Conservation (phyloP, 1,139 yeast genomes). For the Yamadazyma blattariae region DNA sequence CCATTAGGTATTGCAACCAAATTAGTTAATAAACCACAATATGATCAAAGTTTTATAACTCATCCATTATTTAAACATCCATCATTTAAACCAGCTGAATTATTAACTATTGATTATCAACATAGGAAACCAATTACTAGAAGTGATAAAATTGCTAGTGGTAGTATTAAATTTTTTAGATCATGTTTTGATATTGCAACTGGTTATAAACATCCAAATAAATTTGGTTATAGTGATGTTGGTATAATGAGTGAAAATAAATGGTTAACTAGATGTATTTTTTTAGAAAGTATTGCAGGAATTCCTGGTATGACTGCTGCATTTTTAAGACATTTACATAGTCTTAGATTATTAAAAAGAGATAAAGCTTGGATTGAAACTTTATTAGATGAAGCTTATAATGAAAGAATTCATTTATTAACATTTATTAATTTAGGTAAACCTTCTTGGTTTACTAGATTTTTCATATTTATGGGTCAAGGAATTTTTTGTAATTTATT, state of each 20-base stretch:
- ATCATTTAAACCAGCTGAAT: conserved; percentile 40
- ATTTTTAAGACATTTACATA: conserved; percentile 62
- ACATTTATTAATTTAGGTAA: conserved; percentile 66
- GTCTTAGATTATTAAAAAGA: conserved; percentile 56
- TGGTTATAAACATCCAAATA: conserved; percentile 47
- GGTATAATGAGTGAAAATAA: conserved; percentile 55
- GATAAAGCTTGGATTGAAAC: conserved; percentile 81
- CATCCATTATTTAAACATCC: conserved; percentile 61
- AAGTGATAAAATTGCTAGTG: conserved; percentile 54
- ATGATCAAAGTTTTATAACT: conserved; percentile 31
- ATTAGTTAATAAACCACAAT: conserved; percentile 19
- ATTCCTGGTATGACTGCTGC: conserved; percentile 81
- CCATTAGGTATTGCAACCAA: conserved; percentile 28
- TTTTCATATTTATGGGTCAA: conserved; percentile 61
- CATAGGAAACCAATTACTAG: conserved; percentile 51
- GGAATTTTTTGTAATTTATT: conserved; percentile 70
- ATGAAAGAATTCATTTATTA: conserved; percentile 74
- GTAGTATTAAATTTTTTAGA: conserved; percentile 45
- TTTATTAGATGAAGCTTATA: conserved; percentile 71
- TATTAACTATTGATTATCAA: conserved; percentile 45
- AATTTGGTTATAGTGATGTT: conserved; percentile 36
- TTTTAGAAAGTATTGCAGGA: conserved; percentile 73
- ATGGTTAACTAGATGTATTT: conserved; percentile 68
- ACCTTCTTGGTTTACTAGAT: conserved; percentile 60
- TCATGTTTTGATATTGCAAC: conserved; percentile 58